Evolutionary conservation across 2,329 filamentous ascomycete species (phyloP), one percentile per base, ranked within the genome.

Genomic region (Trichoderma sp.): DNA sequence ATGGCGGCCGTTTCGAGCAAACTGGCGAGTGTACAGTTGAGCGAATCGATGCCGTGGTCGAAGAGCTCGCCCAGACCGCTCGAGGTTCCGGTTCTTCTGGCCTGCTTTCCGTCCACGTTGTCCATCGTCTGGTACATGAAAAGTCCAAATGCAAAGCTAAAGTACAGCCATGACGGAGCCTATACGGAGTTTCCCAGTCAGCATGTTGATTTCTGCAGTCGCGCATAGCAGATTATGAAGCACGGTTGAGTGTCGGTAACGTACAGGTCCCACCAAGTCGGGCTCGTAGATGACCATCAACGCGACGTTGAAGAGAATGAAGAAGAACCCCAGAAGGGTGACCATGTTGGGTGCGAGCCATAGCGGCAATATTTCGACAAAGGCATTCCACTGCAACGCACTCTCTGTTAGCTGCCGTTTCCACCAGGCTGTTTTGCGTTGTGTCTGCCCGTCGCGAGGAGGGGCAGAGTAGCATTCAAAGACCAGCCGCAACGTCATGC

Each of bases 61-160:
- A 99, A 99, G 15, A 99, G 88, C 81, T 99, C 95, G 73, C 95
- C 95, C 29, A 99, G 85, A 1, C 93, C 93, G 77, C 93, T 97
- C 34, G 94, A 98, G 4, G 94, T 97, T 64, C 94, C 94, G 4
- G 95, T 99, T 75, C 95, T 87, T 71, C 95, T 87, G 68, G 95
- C 95, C 83, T 99, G 95, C 82, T 99, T 99, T 73, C 95, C 95
- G 79, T 99, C 95, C 71, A 98, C 91, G 79, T 99, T 99, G 83
- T 99, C 95, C 90, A 99, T 94, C 15, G 95, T 99, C 73, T 95
- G 96, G 81, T 98, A 97, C 92, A 97, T 95, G 90, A 97, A 99
- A 68, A 99, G 86, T 48, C 95, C 95, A 72, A 97, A 87, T 1
- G 94, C 94, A 79, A 98, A 98, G 81, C 93, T 97, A 78, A 92